Conservation (phyloP, 2,329 filamentous ascomycete genomes). For the Hypoxylon sp. region DNA sequence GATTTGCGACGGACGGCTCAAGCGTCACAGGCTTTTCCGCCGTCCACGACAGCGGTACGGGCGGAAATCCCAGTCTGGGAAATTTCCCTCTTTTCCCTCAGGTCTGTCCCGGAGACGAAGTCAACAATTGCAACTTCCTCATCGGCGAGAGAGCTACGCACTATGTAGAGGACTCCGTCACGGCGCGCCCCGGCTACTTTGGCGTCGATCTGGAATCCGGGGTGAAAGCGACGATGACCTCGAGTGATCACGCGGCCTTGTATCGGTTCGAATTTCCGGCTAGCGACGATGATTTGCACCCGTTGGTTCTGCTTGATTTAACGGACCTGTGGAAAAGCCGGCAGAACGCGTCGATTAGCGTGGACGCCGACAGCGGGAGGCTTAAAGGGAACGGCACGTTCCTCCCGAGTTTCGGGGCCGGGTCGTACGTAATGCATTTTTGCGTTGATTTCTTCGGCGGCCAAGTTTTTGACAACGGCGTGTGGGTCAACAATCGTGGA, state of each 20-base stretch:
- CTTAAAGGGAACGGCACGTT: constrained; percentile 70
- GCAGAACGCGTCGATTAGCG: constrained; percentile 61
- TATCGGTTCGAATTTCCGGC: constrained; percentile 69
- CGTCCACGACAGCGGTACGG: constrained; percentile 59
- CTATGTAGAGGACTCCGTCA: constrained; percentile 57
- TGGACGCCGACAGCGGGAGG: constrained; percentile 63
- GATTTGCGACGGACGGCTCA: constrained; percentile 60
- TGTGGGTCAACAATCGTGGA: constrained; percentile 56
- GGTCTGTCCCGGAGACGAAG: constrained; percentile 57
- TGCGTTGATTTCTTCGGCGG: constrained; percentile 69
- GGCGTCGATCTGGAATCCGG: constrained; percentile 65
- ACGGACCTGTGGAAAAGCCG: constrained; percentile 68
- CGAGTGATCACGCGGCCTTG: constrained; percentile 70
- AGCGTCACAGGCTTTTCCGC: constrained; percentile 64
- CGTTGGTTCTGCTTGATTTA: constrained; percentile 69
- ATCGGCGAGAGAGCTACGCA: constrained; percentile 58
- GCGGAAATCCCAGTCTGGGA: constrained; percentile 59
- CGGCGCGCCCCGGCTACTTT: constrained; percentile 68
- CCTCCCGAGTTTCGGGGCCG: constrained; percentile 70
- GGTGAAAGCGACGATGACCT: constrained; percentile 69
- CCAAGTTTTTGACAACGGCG: constrained; percentile 51
- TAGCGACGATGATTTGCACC: constrained; percentile 49
- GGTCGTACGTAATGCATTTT: constrained; percentile 68
- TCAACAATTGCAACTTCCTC: constrained; percentile 68
- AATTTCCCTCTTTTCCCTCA: constrained; percentile 62